phyloP scores from a whole-genome alignment of 306 rosid genomes.

The Styphnolobium japonicum region DNA sequence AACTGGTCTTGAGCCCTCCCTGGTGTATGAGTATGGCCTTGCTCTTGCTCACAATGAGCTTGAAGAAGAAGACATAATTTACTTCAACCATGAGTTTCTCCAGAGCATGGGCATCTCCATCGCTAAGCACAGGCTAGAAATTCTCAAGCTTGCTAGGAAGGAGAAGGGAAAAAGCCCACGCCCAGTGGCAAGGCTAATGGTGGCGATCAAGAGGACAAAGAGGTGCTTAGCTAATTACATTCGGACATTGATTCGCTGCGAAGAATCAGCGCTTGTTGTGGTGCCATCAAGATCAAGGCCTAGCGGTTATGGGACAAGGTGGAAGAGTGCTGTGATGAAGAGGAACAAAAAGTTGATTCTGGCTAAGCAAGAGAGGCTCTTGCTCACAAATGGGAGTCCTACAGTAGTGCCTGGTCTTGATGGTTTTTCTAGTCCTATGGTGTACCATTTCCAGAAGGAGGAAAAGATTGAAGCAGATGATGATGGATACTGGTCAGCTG shows the following conservation, averaged over 20 bases:
- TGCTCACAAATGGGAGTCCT: constrained; percentile 74
- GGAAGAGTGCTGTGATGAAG: constrained; percentile 57
- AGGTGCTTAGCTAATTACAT: constrained; percentile 51
- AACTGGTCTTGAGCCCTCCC: constrained; percentile 69
- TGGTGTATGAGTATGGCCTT: constrained; percentile 82
- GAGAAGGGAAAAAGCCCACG: constrained; percentile 42
- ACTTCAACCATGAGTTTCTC: constrained; percentile 95
- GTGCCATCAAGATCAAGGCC: constrained; percentile 60
- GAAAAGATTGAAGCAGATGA: constrained; percentile 34
- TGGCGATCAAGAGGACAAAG: constrained; percentile 70
- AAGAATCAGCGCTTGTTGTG: constrained; percentile 69
- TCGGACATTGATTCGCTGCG: constrained; percentile 31
- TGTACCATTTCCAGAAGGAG: constrained; percentile 47
- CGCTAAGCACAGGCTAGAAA: constrained; percentile 93
- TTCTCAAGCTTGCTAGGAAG: constrained; percentile 71
- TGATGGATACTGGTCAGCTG: constrained; percentile 68
- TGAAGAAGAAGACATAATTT: constrained; percentile 75
- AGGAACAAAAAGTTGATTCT: constrained; percentile 53
- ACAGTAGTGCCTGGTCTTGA: constrained; percentile 40
- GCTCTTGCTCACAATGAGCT: constrained; percentile 82
- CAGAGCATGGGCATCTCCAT: constrained; percentile 96
- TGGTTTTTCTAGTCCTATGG: constrained; percentile 55
- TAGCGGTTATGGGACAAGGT: constrained; percentile 31
- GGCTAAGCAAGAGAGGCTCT: constrained; percentile 51
- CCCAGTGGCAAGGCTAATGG: constrained; percentile 47